A percentile compares a stretch with the other conserved stretches of the same genome.
These are phyloP conservation scores for Madurella mycetomatis DNA, from an alignment of 2,329 filamentous ascomycete species.

Conservation along the genomic window DNA sequence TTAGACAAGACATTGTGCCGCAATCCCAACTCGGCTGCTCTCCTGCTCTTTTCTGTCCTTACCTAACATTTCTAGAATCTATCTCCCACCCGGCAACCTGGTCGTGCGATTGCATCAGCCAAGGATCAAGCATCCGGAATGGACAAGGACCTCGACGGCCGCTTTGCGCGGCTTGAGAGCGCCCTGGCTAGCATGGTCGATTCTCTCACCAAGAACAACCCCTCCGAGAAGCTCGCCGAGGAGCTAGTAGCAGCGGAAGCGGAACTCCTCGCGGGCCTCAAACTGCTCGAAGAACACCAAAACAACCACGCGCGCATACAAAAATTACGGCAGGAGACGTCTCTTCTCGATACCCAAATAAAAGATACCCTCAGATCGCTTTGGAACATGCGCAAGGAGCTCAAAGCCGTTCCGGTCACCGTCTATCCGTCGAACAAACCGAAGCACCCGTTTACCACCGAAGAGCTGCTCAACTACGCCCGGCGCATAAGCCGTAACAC, in stretches of 20 bases:
- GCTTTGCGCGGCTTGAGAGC: slow-evolving; percentile 63
- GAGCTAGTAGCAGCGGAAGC: slow-evolving; percentile 68
- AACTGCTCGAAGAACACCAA: slow-evolving; percentile 67
- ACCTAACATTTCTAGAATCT: not conserved
- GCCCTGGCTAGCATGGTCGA: slow-evolving; percentile 67
- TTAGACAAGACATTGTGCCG: too few relatives aligned
- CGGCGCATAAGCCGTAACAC: slow-evolving; percentile 77
- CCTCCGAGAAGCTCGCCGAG: slow-evolving; percentile 60
- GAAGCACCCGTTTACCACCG: slow-evolving; percentile 59
- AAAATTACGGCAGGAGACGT: slow-evolving; percentile 61
- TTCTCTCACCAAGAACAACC: slow-evolving; percentile 78
- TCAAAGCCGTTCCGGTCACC: slow-evolving; percentile 59
- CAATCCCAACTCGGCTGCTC: not conserved
- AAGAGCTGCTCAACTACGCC: slow-evolving; percentile 72
- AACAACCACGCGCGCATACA: slow-evolving; percentile 66
- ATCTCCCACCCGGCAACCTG: not conserved
- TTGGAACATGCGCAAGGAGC: slow-evolving; percentile 67
- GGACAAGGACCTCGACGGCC: slow-evolving; percentile 58
- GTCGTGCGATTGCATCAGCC: not conserved
- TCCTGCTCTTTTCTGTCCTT: not conserved
- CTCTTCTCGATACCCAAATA: slow-evolving; percentile 66
- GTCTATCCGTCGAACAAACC: slow-evolving; percentile 34
- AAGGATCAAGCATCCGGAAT: slow-evolving; percentile 35
- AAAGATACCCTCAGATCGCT: slow-evolving; percentile 66
- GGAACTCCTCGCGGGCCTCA: slow-evolving; percentile 61